Evolutionary conservation across 768 basidiomycete genomes (phyloP), one percentile per base, ranked within the genome.

Genomic region (Boletus sensibilis): DNA sequence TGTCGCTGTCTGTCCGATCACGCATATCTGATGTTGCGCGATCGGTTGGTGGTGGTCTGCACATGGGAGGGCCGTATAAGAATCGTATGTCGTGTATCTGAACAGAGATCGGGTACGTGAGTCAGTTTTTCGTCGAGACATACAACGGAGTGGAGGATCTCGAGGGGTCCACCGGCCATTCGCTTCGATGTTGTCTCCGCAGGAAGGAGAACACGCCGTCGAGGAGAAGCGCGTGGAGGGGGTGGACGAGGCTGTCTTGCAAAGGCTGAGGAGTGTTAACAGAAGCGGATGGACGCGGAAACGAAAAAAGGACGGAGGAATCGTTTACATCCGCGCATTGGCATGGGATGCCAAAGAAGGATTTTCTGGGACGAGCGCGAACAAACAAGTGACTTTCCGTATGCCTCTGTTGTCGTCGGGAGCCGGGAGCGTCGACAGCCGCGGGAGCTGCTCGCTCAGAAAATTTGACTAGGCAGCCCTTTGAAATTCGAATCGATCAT

Each of bases 1-100:
- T 72, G 56, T 81, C 79, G 60, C 74, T 60, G 23, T 66, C 66
- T 23, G 53, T 34, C 77, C 75, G 79, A 55, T 60, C 65, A 37
- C 50, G 60, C 58, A 59, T 45, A 14, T 41, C 29, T 43, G 58
- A 46, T 52, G 41, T 27, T 64, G 67, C 25, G 45, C 45, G 55
- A 45, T 56, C 37, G 25, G 52, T 59, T 20, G 61, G 62, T 52
- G 63, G 61, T 47, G 69, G 60, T 58, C 67, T 55, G 56, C 62
- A 59, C 65, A 67, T 58, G 71, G 58, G 37, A 64, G 58, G 37
- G 16, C n/a, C 59, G 68, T 42, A 58, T 67, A 62, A 46, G 68
- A 56, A 33, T 58, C 55, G 42, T 57, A 16, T 53, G n/a, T 53
- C 52, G 57, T 57, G 39, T 56, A 29, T 52, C 41, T 45, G 52